phyloP scores from a whole-genome alignment of 805 yeast species.

The Hanseniaspora lachancei region DNA sequence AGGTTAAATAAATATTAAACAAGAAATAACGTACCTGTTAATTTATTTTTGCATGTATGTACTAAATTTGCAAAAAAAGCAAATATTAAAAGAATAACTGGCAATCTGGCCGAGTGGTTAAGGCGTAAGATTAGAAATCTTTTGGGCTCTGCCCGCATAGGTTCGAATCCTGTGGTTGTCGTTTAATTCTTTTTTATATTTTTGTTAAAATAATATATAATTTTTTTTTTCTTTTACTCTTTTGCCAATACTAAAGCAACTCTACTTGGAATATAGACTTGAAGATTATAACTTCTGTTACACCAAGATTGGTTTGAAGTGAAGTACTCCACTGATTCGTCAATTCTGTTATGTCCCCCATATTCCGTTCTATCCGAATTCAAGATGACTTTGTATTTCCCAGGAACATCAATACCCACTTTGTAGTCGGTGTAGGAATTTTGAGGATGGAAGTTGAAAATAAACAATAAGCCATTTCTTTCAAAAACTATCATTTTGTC shows the following conservation, averaged over 20 bases:
- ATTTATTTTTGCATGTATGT: too few relatives aligned
- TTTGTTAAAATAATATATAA: neutral
- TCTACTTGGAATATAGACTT: conserved; percentile 72
- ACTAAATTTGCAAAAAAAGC: too few relatives aligned
- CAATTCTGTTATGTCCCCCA: conserved; percentile 76
- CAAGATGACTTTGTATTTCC: conserved; percentile 60
- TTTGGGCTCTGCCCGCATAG: conserved; percentile 49
- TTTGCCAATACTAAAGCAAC: conserved; percentile 48
- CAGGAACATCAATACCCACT: conserved; percentile 74
- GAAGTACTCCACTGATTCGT: conserved; percentile 41
- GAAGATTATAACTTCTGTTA: conserved; percentile 57
- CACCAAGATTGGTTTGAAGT: conserved; percentile 77
- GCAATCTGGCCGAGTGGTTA: conserved; percentile 50
- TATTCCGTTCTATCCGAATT: conserved; percentile 57
- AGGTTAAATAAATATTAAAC: too few relatives aligned
- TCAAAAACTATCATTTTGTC: conserved; percentile 87
- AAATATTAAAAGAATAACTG: conserved; percentile 14
- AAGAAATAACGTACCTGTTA: too few relatives aligned
- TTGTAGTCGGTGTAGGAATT: conserved; percentile 75
- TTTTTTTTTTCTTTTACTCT: conserved; percentile 9
- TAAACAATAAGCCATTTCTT: conserved; percentile 68
- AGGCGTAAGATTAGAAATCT: conserved; percentile 48
- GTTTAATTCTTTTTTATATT: conserved; percentile 28
- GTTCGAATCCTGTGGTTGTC: conserved; percentile 67
- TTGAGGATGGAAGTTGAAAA: conserved; percentile 83